A percentile compares a stretch with the other conserved stretches of the same genome.
Evolutionary conservation across 148 eudicot species (phyloP).

Genomic region (Rhododendron ovatum): DNA sequence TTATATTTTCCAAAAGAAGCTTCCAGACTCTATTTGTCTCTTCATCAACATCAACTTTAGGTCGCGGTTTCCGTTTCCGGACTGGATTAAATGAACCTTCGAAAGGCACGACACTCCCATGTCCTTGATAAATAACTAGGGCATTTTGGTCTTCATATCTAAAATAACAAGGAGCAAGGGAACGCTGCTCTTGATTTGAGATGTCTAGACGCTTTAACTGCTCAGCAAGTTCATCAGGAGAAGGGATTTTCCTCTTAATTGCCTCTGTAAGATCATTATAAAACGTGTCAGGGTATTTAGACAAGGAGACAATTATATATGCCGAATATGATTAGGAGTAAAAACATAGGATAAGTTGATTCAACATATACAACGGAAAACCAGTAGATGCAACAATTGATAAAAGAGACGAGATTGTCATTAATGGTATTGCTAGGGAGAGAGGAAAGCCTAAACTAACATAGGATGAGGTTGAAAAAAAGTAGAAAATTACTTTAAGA

Average conservation of each 20-base stretch:
- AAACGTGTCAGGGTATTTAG: background rate
- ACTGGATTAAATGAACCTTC: background rate
- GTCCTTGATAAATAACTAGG: background rate
- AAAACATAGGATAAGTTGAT: background rate
- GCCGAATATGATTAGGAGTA: background rate
- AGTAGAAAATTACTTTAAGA: background rate
- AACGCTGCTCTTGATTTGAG: background rate
- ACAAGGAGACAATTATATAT: background rate
- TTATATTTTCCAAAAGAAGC: slow-evolving; percentile 74
- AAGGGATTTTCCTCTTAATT: background rate
- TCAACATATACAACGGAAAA: background rate
- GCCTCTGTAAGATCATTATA: background rate
- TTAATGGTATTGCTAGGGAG: background rate
- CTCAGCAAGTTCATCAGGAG: background rate
- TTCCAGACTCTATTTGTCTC: slow-evolving; percentile 90
- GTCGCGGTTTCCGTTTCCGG: slow-evolving; percentile 51
- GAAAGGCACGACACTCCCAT: background rate
- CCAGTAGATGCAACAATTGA: background rate
- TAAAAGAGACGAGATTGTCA: background rate
- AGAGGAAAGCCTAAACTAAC: background rate
- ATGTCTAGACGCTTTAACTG: background rate
- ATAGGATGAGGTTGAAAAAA: background rate
- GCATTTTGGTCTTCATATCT: background rate
- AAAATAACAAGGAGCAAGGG: background rate
- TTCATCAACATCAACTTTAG: slow-evolving; percentile 92